Conservation (phyloP, 2,329 filamentous ascomycete species). For the Alternaria consortialis region DNA sequence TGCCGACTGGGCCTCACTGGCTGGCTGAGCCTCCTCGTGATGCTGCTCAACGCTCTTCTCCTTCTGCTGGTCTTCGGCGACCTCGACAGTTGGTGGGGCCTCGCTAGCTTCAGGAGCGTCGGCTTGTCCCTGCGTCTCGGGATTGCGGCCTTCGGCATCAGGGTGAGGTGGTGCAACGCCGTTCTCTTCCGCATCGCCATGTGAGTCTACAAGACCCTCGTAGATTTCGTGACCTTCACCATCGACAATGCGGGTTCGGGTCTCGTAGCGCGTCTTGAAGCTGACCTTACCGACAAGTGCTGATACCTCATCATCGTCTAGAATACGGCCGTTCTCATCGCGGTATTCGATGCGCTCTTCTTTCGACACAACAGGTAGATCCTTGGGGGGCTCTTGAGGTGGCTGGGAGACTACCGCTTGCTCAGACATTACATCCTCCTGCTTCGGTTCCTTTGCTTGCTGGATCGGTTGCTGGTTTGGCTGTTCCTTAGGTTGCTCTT, state of each 20-base stretch:
- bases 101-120: slow-evolving; percentile 53
- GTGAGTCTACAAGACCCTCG: slow-evolving; percentile 53
- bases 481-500: slow-evolving; percentile 15
- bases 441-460: slow-evolving; percentile 25
- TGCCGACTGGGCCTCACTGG: slow-evolving; percentile 50
- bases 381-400: slow-evolving; percentile 33
- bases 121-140: slow-evolving; percentile 60
- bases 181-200: slow-evolving; percentile 39
- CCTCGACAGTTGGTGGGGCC: slow-evolving; percentile 52
- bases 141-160: slow-evolving; percentile 65
- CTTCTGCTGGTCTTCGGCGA: slow-evolving; percentile 54
- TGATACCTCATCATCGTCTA: slow-evolving; percentile 84
- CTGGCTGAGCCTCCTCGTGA: slow-evolving; percentile 49
- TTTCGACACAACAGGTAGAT: slow-evolving; percentile 57
- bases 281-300: slow-evolving; percentile 89
- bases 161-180: slow-evolving; percentile 63
- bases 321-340: slow-evolving; percentile 89
- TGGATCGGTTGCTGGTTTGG: slow-evolving; percentile 8
- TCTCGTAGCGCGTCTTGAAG: slow-evolving; percentile 96
- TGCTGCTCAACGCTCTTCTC: slow-evolving; percentile 54
- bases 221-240: slow-evolving; percentile 79
- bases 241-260: slow-evolving; percentile 86
- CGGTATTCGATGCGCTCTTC: slow-evolving; percentile 94
- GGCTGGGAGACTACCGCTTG: slow-evolving; percentile 44
- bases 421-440: slow-evolving; percentile 36